Evolutionary conservation across 2,329 filamentous ascomycete species (phyloP).

Genomic region (Fusarium humuli): DNA sequence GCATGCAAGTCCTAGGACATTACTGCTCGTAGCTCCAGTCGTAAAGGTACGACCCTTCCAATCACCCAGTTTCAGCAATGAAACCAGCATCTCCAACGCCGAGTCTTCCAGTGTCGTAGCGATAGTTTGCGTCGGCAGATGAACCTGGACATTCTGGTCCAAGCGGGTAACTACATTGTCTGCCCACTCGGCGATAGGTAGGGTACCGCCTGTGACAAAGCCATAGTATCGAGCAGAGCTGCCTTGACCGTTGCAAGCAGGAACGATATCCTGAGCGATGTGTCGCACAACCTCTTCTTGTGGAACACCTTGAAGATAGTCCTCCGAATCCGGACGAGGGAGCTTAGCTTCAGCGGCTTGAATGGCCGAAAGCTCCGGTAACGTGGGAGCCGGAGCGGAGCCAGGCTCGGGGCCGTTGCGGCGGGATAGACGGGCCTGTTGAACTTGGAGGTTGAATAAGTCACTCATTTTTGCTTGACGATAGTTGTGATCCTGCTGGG

Average conservation of each 20-base stretch:
- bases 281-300: constrained; percentile 54
- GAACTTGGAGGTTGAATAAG: constrained; percentile 44
- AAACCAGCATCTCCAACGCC: constrained; percentile 75
- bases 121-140: constrained; percentile 80
- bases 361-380: constrained; percentile 54
- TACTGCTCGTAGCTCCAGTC: constrained; percentile 77
- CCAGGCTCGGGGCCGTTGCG: constrained; percentile 28
- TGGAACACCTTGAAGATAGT: constrained; percentile 50
- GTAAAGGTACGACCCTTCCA: constrained; percentile 68
- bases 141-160: constrained; percentile 88
- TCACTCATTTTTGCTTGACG: constrained; percentile 38
- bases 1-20: constrained; percentile 80
- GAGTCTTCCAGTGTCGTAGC: constrained; percentile 81
- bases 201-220: constrained; percentile 86
- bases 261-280: constrained; percentile 60
- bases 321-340: constrained; percentile 46
- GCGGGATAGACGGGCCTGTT: constrained; percentile 41
- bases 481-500: background rate
- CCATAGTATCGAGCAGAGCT: constrained; percentile 81
- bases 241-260: constrained; percentile 74
- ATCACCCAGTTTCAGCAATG: constrained; percentile 72
- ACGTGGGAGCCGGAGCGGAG: constrained; percentile 48
- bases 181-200: constrained; percentile 82
- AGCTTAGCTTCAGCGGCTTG: constrained; percentile 55
- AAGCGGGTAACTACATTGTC: constrained; percentile 84